Base-by-base conservation (phyloP, 2,329 filamentous ascomycete genomes). In the Simplicillium aogashimaense region DNA sequence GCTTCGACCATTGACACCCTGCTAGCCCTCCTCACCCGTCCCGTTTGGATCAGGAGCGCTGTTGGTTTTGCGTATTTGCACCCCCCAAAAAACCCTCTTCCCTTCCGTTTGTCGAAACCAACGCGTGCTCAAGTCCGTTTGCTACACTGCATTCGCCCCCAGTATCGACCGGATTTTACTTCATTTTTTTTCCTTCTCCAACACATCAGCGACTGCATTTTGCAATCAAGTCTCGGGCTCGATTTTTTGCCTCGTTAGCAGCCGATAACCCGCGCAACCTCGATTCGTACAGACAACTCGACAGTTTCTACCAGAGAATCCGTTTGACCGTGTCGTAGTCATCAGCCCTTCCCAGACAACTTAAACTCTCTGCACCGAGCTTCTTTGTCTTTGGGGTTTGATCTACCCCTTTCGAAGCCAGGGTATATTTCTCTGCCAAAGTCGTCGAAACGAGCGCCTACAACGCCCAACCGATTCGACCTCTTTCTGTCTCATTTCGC, bases 1-100 rank as follows among this genome's bases (percentile, higher is more conserved):
- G 36, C 32, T 18, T 42, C 40, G 36, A 39, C 31, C 28, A 38
- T 16, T 28, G 40, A 42, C 16, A 29, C 15, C 31, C 36, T 17
- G 15, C 31, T 33, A 33, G 31, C 13, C 15, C 13, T n/a, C 30
- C 36, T 32, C 30, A 30, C 28, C 28, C 40, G 18, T 37, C 17
- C 28, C 36, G 33, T 16, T 18, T 16, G 15, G 16, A 18, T 18
- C 14, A 35, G 18, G 16, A 35, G 18, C 31, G 20, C 20, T 25
- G 20, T 25, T 25, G 20, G 20, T 35, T 35, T 18, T 14, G 15
- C 14, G 14, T 16, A 7, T 16, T 40, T 37, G 15, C 41, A 37
- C 40, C 37, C 35, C 29, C 38, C 31, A 15, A 18, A 35, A 36
- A 37, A 34, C 29, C 13, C 39, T 18, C 39, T 17, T 17, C 8